Percentiles rank a stretch among this genome's conserved stretches.
phyloP scores from a whole-genome alignment of 441 rosid genomes.

The Mallotus japonicus region DNA sequence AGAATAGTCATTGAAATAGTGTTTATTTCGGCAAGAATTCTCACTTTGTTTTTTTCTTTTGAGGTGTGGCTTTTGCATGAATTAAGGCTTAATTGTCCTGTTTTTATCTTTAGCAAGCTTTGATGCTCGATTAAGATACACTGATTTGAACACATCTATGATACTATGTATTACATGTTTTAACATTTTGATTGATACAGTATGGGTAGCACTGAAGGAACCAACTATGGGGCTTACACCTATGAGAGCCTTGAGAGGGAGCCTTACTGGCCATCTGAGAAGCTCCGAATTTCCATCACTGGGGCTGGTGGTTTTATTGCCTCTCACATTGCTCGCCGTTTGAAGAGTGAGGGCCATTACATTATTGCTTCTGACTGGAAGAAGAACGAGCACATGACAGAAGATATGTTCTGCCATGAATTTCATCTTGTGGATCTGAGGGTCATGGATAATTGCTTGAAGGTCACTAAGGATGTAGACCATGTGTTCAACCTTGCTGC shows the following conservation, averaged over 20 bases:
- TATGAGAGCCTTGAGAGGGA: conserved; percentile 79
- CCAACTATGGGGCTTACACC: conserved; percentile 76
- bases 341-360: conserved; percentile 63
- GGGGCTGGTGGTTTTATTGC: conserved; percentile 99
- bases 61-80: neutral
- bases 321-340: conserved; percentile 96
- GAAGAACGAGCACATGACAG: conserved; percentile 98
- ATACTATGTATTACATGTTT: neutral
- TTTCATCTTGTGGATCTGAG: conserved; percentile 94
- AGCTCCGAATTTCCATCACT: conserved; percentile 74
- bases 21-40: neutral
- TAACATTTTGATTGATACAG: conserved; percentile 30
- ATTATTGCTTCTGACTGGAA: conserved; percentile 58
- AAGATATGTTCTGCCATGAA: conserved; percentile 94
- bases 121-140: neutral
- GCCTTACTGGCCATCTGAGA: conserved; percentile 87
- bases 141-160: neutral
- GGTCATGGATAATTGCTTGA: conserved; percentile 93
- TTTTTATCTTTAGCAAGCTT: neutral
- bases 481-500: conserved; percentile 98
- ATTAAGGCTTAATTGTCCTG: neutral
- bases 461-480: conserved; percentile 66
- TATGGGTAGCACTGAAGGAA: conserved; percentile 72
- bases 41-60: neutral
- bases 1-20: neutral